Conservation (phyloP, 2,329 filamentous ascomycete genomes). For the Neonectria ditissima region DNA sequence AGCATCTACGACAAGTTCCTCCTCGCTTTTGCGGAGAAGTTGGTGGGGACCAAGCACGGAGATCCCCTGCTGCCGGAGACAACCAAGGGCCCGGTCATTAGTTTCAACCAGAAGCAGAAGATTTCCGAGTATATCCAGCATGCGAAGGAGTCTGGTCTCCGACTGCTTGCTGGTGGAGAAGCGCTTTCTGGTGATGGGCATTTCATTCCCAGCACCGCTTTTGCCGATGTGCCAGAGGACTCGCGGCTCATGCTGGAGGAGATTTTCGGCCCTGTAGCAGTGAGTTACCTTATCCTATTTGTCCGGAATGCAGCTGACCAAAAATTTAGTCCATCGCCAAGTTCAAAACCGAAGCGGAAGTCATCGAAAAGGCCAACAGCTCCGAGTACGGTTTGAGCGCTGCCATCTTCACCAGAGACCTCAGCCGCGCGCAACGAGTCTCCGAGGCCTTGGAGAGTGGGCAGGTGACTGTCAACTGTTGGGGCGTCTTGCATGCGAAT, state of each 20-base stretch:
- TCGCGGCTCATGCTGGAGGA: slow-evolving; percentile 40
- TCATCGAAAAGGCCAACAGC: slow-evolving; percentile 41
- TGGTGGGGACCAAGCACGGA: slow-evolving; percentile 55
- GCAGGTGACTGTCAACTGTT: not conserved
- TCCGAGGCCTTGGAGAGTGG: not conserved
- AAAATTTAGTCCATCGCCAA: not conserved
- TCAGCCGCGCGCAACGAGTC: slow-evolving; percentile 37
- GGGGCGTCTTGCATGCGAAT: not conserved
- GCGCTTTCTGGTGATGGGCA: slow-evolving; percentile 33
- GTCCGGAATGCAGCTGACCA: not conserved
- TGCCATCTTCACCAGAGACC: slow-evolving; percentile 65
- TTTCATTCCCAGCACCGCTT: slow-evolving; percentile 48
- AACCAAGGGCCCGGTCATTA: slow-evolving; percentile 57
- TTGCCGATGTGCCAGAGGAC: slow-evolving; percentile 38
- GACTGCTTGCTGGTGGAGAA: slow-evolving; percentile 33
- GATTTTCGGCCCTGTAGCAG: slow-evolving; percentile 46
- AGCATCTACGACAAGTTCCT: slow-evolving; percentile 69
- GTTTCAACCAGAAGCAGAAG: slow-evolving; percentile 67
- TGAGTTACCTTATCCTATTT: not conserved
- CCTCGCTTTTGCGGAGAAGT: slow-evolving; percentile 64
- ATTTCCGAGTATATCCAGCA: slow-evolving; percentile 58
- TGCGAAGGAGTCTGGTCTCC: slow-evolving; percentile 33
- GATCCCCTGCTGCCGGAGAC: slow-evolving; percentile 49
- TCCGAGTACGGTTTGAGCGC: slow-evolving; percentile 64
- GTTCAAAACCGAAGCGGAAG: not conserved